Evolutionary conservation across 192 early-diverging fungal species (phyloP).

Genomic region (Dispira simplex): DNA sequence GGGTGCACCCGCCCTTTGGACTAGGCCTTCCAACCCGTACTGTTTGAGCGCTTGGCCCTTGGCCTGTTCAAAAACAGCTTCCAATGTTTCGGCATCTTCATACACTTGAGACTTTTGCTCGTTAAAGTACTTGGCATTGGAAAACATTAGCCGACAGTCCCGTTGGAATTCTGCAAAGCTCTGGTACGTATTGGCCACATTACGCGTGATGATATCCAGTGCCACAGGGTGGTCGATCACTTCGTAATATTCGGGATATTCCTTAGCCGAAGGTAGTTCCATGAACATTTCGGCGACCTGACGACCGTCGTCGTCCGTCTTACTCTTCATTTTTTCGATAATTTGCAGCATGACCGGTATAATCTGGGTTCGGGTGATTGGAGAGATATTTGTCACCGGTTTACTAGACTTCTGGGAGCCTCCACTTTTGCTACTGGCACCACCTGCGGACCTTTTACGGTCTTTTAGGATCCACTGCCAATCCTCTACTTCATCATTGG

Average conservation of each 20-base stretch:
- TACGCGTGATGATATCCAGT: conserved; percentile 68
- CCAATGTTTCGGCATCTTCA: conserved; percentile 63
- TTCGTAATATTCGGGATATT: conserved; percentile 83
- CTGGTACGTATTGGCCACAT: conserved; percentile 59
- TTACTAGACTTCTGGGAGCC: not conserved
- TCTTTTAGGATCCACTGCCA: conserved; percentile 30
- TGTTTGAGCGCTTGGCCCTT: not conserved
- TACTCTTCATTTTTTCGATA: conserved; percentile 9
- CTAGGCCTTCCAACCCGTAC: not conserved
- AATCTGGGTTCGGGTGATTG: not conserved
- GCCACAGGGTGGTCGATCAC: conserved; percentile 82
- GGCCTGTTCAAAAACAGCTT: conserved; percentile 20
- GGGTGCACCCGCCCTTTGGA: not conserved
- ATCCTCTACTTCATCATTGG: conserved; percentile 33
- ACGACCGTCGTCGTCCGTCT: conserved; percentile 23
- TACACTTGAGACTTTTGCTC: conserved; percentile 80
- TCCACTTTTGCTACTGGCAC: conserved; percentile 3
- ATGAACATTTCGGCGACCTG: conserved; percentile 62
- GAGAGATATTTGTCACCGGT: not conserved
- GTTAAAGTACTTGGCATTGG: conserved; percentile 89
- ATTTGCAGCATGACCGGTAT: conserved; percentile 4
- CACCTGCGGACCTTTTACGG: not conserved
- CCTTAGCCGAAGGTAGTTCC: conserved; percentile 44
- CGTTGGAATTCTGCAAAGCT: conserved; percentile 43
- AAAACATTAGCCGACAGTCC: conserved; percentile 78